These are phyloP conservation scores for Pascua guehoae DNA, from an alignment of 1,284 basidiomycete genomes.

Conservation along the genomic window DNA sequence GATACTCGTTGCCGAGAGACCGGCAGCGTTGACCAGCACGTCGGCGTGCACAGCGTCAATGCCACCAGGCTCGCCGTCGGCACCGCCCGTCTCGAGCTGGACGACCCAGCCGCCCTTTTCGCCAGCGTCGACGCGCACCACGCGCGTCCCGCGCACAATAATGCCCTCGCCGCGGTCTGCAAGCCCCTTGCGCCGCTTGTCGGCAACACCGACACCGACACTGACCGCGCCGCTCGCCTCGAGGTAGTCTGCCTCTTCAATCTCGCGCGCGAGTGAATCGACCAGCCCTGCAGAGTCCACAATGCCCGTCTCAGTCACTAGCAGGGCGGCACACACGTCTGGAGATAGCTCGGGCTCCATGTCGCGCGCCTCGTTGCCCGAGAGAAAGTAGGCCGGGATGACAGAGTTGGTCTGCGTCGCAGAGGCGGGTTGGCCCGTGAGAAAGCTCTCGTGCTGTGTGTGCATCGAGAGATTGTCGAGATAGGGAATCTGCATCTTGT, in stretches of 20 bases:
- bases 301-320: slow-evolving; percentile 86
- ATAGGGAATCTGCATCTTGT: slow-evolving; percentile 62
- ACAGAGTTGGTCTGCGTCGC: slow-evolving; percentile 35
- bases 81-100: slow-evolving; percentile 63
- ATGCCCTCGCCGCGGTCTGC: slow-evolving; percentile 55
- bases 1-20: slow-evolving; percentile 69
- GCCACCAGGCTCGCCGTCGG: slow-evolving; percentile 36
- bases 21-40: slow-evolving; percentile 82
- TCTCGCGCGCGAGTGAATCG: slow-evolving; percentile 72
- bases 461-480: slow-evolving; percentile 67
- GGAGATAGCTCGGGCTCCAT: slow-evolving; percentile 77
- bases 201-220: slow-evolving; percentile 49
- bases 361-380: slow-evolving; percentile 65
- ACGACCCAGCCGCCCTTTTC: slow-evolving; percentile 52
- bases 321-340: slow-evolving; percentile 68
- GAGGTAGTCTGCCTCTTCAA: slow-evolving; percentile 50
- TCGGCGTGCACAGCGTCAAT: slow-evolving; percentile 74
- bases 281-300: slow-evolving; percentile 81
- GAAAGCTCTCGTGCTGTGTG: slow-evolving; percentile 51
- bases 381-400: slow-evolving; percentile 67
- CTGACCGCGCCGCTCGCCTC: slow-evolving; percentile 1
- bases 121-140: slow-evolving; percentile 76
- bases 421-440: background rate
- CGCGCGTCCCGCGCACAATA: slow-evolving; percentile 74
- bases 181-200: background rate